These are phyloP conservation scores for Ilyonectria sp. DNA, from an alignment of 2,329 filamentous ascomycete genomes.

Conservation along the genomic window DNA sequence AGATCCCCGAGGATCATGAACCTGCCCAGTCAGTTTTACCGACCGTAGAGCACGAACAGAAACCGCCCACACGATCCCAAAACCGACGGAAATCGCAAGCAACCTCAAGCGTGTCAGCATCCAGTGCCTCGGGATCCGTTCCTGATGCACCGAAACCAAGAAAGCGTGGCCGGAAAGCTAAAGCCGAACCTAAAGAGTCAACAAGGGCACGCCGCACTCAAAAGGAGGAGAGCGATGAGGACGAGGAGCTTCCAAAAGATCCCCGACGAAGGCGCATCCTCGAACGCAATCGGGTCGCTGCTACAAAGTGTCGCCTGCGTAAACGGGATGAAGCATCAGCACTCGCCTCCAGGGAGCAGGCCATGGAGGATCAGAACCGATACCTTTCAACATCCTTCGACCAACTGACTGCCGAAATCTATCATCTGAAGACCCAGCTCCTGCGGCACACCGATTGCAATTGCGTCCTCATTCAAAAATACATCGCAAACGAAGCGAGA, in stretches of 20 bases:
- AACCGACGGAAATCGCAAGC: constrained; percentile 32
- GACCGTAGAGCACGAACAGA: constrained; percentile 33
- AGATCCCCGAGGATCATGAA: constrained; percentile 15
- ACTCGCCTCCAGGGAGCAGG: constrained; percentile 48
- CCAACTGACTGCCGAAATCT: constrained; percentile 47
- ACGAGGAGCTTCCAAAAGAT: constrained; percentile 43
- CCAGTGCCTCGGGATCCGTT: not conserved
- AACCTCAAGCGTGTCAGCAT: constrained; percentile 29
- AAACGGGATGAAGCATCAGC: constrained; percentile 51
- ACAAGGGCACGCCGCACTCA: constrained; percentile 14
- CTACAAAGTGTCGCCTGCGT: constrained; percentile 51
- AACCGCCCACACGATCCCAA: constrained; percentile 21
- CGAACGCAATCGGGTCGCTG: constrained; percentile 52
- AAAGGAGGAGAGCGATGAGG: constrained; percentile 41
- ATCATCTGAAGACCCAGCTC: constrained; percentile 50
- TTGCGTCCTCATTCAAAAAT: constrained; percentile 51
- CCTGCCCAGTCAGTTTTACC: constrained; percentile 26
- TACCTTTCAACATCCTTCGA: constrained; percentile 48
- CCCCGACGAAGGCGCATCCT: constrained; percentile 47
- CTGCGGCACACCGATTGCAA: constrained; percentile 51
- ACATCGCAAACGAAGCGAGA: constrained; percentile 51
- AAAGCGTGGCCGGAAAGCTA: constrained; percentile 48
- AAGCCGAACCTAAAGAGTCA: constrained; percentile 32
- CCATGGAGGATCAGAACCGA: constrained; percentile 50
- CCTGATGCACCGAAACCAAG: constrained; percentile 35